Conservation (phyloP, 2,329 filamentous ascomycete genomes). For the Septoria petroselini region DNA sequence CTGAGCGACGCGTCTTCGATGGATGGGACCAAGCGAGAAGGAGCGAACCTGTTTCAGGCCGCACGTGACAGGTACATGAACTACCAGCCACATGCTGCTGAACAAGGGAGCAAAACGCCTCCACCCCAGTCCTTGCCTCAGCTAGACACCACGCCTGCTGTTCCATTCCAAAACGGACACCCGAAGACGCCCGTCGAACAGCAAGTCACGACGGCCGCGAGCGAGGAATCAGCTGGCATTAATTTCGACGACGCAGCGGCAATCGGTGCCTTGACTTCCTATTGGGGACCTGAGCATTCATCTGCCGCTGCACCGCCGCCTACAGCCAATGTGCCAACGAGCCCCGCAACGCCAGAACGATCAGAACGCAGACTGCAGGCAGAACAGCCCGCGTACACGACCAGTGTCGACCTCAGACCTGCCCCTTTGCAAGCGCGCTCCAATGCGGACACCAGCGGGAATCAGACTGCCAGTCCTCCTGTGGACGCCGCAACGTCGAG, state of each 20-base stretch:
- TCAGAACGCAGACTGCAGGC: slow-evolving; percentile 25
- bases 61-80: slow-evolving; percentile 31
- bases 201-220: slow-evolving; percentile 17
- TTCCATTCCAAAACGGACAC: slow-evolving; percentile 18
- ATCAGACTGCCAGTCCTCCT: not conserved
- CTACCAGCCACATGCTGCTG: slow-evolving; percentile 19
- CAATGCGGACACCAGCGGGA: slow-evolving; percentile 13
- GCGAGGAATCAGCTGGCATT: slow-evolving; percentile 28
- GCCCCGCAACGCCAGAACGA: slow-evolving; percentile 28
- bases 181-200: slow-evolving; percentile 18
- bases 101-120: slow-evolving; percentile 12
- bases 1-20: slow-evolving; percentile 12
- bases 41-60: slow-evolving; percentile 28
- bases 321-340: slow-evolving; percentile 11
- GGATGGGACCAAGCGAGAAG: slow-evolving; percentile 18
- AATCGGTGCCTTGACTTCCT: slow-evolving; percentile 29
- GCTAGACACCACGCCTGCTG: slow-evolving; percentile 20
- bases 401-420: slow-evolving; percentile 32
- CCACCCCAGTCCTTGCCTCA: slow-evolving; percentile 20
- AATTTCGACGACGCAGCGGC: slow-evolving; percentile 28
- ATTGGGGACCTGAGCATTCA: slow-evolving; percentile 28
- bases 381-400: slow-evolving; percentile 21
- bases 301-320: slow-evolving; percentile 6
- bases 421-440: slow-evolving; percentile 30
- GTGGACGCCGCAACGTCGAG: not conserved